Evolutionary conservation across 2,329 filamentous ascomycete genomes (phyloP).

Genomic region (Fusarium gaditjirri): DNA sequence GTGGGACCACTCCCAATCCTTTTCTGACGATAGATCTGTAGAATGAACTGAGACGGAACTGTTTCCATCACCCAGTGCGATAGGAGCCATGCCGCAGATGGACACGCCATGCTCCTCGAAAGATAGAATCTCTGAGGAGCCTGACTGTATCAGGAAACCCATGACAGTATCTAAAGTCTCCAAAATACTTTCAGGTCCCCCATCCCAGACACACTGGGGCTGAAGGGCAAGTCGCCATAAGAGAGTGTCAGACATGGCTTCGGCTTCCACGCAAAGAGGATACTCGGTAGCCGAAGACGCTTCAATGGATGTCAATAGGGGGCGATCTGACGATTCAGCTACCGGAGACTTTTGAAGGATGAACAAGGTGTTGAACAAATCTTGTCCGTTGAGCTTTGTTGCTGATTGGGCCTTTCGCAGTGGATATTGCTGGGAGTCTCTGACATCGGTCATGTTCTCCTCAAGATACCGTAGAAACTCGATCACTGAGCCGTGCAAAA

Average conservation of each 20-base stretch:
- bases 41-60: background rate
- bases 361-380: constrained; percentile 67
- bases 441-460: constrained; percentile 71
- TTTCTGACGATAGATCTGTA: background rate
- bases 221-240: constrained; percentile 80
- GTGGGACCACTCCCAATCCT: constrained; percentile 47
- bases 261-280: constrained; percentile 84
- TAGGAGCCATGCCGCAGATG: constrained; percentile 70
- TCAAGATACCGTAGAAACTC: constrained; percentile 80
- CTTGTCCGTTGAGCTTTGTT: constrained; percentile 48
- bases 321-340: background rate
- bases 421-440: constrained; percentile 81
- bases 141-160: constrained; percentile 60
- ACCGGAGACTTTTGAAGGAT: constrained; percentile 59
- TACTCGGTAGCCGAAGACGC: constrained; percentile 80
- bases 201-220: constrained; percentile 59
- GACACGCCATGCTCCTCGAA: constrained; percentile 65
- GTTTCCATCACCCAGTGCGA: constrained; percentile 6
- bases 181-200: constrained; percentile 63
- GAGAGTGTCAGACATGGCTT: constrained; percentile 65
- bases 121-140: constrained; percentile 62
- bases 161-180: constrained; percentile 69
- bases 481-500: constrained; percentile 74
- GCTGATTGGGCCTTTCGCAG: constrained; percentile 73
- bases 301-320: constrained; percentile 70